Evolutionary conservation across 2,329 filamentous ascomycete species (phyloP).

Genomic region (Cladophialophora yegresii): DNA sequence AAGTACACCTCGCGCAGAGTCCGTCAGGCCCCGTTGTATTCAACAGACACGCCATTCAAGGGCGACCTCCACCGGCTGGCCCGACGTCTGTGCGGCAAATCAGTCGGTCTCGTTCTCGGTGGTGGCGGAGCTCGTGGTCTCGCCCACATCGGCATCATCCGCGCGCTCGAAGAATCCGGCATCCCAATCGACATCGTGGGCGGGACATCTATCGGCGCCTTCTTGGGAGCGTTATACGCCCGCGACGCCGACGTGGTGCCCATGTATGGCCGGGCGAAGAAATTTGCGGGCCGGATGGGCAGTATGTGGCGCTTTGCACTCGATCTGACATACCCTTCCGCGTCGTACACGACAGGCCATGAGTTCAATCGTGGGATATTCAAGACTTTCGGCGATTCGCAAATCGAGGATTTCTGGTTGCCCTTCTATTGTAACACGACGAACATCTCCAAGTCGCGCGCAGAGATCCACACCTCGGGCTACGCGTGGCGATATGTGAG

Average conservation of each 20-base stretch:
- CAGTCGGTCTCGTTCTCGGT: constrained; percentile 88
- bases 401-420: constrained; percentile 99
- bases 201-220: constrained; percentile 93
- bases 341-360: constrained; percentile 95
- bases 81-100: constrained; percentile 86
- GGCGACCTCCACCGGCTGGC: constrained; percentile 95
- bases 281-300: constrained; percentile 97
- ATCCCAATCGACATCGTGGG: constrained; percentile 95
- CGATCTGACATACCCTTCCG: constrained; percentile 92
- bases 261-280: constrained; percentile 95
- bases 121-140: constrained; percentile 92
- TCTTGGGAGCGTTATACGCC: constrained; percentile 92
- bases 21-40: constrained; percentile 85
- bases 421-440: constrained; percentile 99
- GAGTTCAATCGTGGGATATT: constrained; percentile 99
- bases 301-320: constrained; percentile 98
- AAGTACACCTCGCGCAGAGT: constrained; percentile 95
- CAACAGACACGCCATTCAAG: constrained; percentile 88
- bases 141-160: constrained; percentile 88
- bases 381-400: constrained; percentile 94
- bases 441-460: constrained; percentile 91
- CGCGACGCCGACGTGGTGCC: constrained; percentile 95
- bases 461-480: constrained; percentile 90
- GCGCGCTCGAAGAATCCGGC: constrained; percentile 91
- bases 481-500: constrained; percentile 98